Conservation (phyloP, 495 filamentous ascomycete genomes). For the Aspergillus indologenus region DNA sequence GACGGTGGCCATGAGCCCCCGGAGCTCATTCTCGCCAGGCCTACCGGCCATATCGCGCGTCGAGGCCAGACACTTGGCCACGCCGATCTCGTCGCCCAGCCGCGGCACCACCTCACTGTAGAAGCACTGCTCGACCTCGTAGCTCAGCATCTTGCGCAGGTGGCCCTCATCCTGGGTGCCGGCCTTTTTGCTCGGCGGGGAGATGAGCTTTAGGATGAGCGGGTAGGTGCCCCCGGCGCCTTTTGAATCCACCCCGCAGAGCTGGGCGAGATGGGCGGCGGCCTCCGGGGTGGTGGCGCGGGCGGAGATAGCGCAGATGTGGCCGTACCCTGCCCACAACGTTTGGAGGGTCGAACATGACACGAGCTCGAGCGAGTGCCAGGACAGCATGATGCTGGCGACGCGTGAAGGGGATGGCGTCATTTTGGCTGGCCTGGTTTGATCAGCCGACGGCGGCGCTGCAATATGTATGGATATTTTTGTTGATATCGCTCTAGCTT, state of each 20-base stretch:
- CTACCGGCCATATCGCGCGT: constrained; percentile 24
- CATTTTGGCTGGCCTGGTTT: neutral
- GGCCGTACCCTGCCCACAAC: constrained; percentile 41
- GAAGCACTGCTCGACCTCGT: constrained; percentile 37
- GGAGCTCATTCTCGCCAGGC: constrained; percentile 22
- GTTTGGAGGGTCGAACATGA: constrained; percentile 34
- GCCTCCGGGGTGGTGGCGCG: constrained; percentile 27
- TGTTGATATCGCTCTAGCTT: too few species aligned
- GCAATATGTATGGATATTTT: too few species aligned
- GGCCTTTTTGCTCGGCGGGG: constrained; percentile 23
- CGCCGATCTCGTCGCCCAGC: constrained; percentile 23
- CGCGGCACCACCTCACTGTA: constrained; percentile 32
- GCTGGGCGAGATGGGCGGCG: constrained; percentile 21
- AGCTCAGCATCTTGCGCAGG: constrained; percentile 39
- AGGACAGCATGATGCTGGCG: constrained; percentile 34
- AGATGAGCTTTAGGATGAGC: constrained; percentile 41
- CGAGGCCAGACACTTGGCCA: constrained; percentile 36
- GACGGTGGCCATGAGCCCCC: constrained; percentile 33
- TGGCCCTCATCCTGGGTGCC: constrained; percentile 33
- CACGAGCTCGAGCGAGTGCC: constrained; percentile 34
- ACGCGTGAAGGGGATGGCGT: constrained; percentile 21
- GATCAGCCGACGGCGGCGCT: too few species aligned
- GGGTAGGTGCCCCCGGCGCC: constrained; percentile 23
- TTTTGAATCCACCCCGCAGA: constrained; percentile 22
- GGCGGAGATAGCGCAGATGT: constrained; percentile 32